Evolutionary conservation across 352 stramenopile species (phyloP).

Genomic region (Globisporangium camurandrum): DNA sequence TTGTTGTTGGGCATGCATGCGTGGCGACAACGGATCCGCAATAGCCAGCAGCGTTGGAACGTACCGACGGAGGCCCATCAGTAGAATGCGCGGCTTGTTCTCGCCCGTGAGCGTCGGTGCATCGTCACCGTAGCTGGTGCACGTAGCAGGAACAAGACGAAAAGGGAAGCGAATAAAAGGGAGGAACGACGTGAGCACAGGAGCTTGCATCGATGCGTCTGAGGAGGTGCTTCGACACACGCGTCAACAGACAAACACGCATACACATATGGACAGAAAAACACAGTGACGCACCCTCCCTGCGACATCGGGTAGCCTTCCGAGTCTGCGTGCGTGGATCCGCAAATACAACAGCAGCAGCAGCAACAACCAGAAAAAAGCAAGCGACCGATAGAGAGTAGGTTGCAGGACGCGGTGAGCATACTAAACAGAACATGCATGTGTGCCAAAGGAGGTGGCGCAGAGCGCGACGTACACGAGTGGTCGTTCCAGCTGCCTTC

Average conservation of each 20-base stretch:
- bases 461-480: conserved; percentile 46
- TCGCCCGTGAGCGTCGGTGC: conserved; percentile 67
- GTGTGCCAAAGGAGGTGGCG: background rate
- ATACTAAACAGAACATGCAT: background rate
- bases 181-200: too few species aligned
- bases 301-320: conserved; percentile 28
- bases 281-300: too few species aligned
- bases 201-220: background rate
- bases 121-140: conserved; percentile 63
- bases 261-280: conserved; percentile 4
- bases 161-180: too few species aligned
- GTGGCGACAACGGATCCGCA: too few species aligned
- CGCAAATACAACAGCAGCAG: background rate
- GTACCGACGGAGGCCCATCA: conserved; percentile 94
- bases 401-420: background rate
- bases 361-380: conserved; percentile 1
- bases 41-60: background rate
- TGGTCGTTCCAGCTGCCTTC: conserved; percentile 64
- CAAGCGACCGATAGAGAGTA: background rate
- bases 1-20: background rate
- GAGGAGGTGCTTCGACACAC: background rate
- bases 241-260: background rate
- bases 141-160: background rate
- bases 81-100: conserved; percentile 92
- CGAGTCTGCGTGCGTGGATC: conserved; percentile 15